Percentiles rank a stretch among this genome's conserved stretches.
Conservation (phyloP, 2,329 filamentous ascomycete genomes). For the Cryphonectria nitschkei region DNA sequence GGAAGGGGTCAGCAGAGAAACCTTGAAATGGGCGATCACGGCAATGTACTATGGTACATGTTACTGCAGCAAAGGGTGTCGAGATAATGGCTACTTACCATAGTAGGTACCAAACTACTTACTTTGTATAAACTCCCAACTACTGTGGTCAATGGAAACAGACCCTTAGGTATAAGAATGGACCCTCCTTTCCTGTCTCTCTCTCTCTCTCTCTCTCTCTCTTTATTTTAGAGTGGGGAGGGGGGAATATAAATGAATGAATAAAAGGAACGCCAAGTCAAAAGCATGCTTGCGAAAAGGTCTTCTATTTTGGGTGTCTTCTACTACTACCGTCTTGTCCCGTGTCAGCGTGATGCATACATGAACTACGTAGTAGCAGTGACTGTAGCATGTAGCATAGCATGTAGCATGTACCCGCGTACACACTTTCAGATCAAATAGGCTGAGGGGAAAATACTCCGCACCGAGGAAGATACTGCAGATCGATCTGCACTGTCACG, state of each 20-base stretch:
- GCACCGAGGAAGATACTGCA: background rate
- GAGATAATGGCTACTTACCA: background rate
- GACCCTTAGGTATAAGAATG: background rate
- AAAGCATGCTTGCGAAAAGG: background rate
- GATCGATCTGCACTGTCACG: background rate
- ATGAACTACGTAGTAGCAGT: too few species aligned
- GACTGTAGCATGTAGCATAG: background rate
- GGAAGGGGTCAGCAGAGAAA: background rate
- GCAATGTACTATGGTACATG: background rate
- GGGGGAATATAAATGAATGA: background rate
- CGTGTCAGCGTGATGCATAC: background rate
- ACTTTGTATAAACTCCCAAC: background rate
- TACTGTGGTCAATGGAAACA: background rate
- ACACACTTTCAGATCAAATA: constrained; percentile 16
- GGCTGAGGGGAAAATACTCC: background rate
- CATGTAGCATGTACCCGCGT: background rate
- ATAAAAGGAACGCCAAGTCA: background rate
- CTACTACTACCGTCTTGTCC: background rate
- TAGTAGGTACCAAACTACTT: background rate
- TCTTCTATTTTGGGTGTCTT: background rate
- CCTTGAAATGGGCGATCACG: background rate
- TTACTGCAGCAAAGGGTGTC: background rate
- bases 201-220: background rate
- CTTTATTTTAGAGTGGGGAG: too few species aligned
- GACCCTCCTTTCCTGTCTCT: background rate